Base-by-base conservation (phyloP, 176 grass and related monocot genomes). In the Lolium rigidum region DNA sequence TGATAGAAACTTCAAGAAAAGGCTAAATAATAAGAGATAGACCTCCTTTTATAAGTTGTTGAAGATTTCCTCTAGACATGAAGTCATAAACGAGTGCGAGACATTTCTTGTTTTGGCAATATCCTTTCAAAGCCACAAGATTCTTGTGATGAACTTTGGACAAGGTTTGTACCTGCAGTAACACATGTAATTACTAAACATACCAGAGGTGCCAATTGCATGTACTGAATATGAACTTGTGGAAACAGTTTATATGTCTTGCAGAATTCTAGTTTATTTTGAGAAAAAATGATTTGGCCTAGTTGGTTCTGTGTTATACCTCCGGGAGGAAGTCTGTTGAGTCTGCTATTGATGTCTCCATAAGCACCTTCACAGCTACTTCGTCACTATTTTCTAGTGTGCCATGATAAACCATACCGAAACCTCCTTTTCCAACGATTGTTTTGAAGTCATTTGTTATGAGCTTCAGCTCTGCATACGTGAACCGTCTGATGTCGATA, bases 61-160 rank as follows among this genome's bases (percentile, higher is more conserved):
- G 80, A 87, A 91, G 89, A 63, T 83, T 87, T 56, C 84, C 89
- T 73, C 57, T 48, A 7, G 89, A 57, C 89, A 91, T 91, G 85
- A 79, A 91, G 44, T 80, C 80, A 66, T 87, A 91, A 4, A 83
- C 41, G 4, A 87, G 84, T 13, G 89, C 89, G 1, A 91, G 72
- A 41, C 86, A 82, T 21, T 87, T 50, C 43, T 6, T 60, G n/a
- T 91, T 83, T 71, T 83, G 85, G 58, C 89, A 91, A 76, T 87
- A 84, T 4, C 89, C 89, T 57, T 87, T 66, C 47, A 91, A 70
- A 24, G 56, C 18, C 2, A 91, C 85, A 9, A 91, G 80, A 63
- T 91, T 91, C 5, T 87, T 91, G 26, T 91, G 89, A 82, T 91
- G 85, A 83, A 77, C 71, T 44, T 77, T 76, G 6, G 73, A 85